phyloP scores from a whole-genome alignment of 768 basidiomycete species.

The Lactarius deliciosus region DNA sequence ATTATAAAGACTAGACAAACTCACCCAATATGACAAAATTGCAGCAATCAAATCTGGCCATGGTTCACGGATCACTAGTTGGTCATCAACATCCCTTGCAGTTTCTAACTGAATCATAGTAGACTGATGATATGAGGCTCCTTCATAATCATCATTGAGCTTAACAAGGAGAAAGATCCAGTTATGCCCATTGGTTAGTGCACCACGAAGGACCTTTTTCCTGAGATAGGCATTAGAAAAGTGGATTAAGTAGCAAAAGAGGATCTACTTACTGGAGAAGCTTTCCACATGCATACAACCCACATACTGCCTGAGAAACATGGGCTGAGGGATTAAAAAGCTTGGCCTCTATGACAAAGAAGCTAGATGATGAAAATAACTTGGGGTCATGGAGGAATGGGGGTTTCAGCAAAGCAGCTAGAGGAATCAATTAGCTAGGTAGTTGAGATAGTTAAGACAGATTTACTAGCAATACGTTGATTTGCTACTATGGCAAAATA shows the following conservation, averaged over 20 bases:
- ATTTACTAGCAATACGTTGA: background rate
- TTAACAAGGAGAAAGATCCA: too few species aligned
- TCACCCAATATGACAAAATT: too few species aligned
- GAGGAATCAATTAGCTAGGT: conserved; percentile 1
- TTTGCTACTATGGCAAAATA: conserved; percentile 1
- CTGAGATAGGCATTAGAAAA: conserved; percentile 1
- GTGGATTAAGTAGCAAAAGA: background rate
- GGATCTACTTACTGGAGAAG: conserved; percentile 6
- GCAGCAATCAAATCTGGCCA: too few species aligned
- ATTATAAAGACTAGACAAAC: too few species aligned
- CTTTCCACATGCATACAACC: conserved; percentile 5
- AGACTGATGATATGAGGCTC: too few species aligned
- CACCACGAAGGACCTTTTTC: too few species aligned
- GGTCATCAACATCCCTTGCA: too few species aligned
- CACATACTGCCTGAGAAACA: conserved; percentile 5
- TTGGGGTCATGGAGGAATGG: background rate
- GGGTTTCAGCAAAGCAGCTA: background rate
- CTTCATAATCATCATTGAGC: too few species aligned
- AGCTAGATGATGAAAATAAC: background rate
- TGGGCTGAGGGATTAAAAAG: background rate
- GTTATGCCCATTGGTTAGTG: too few species aligned
- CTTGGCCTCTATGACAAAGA: conserved; percentile 9
- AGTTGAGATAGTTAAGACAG: conserved; percentile 2
- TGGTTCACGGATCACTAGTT: too few species aligned
- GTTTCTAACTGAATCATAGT: too few species aligned